Base-by-base conservation (phyloP, 441 rosid species). In the Isatis lusitanica region DNA sequence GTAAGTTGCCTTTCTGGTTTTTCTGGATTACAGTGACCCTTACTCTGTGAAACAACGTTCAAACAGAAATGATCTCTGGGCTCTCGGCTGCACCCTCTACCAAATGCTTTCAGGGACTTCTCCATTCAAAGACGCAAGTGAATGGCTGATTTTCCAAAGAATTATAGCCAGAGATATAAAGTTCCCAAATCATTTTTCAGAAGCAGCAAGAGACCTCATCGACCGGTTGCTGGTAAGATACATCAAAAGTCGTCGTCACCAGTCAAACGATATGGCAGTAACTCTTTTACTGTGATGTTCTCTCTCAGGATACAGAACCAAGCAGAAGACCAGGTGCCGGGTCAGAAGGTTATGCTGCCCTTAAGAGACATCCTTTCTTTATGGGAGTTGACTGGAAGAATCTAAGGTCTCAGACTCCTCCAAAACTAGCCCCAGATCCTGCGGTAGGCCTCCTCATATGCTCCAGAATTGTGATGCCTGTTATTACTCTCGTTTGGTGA, bases 101-200 rank as follows among this genome's bases (percentile, higher is more conserved):
- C 99, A 96, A 92, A 93, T 96, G 99, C 98, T 96, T 88, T 96
- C 98, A 58, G 99, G 99, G 82, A 87, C 94, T 77, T 93, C 97
- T 77, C 99, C 99, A 75, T 96, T 96, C 81, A 93, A 89, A 80
- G 99, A 93, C 85, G 88, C 98, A 18, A 96, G 99, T 76, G 99
- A 96, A 87, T 96, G 99, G 99, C 90, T 93, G 66, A 93, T 93
- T 75, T 96, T 93, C 79, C 99, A 93, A 85, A 87, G 93, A 81
- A 96, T 96, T 70, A 89, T 96, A 51, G 99, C 98, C 18, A 84
- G 97, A 76, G 99, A 96, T 68, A 77, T 96, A 78, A 82, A 90
- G 76, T 91, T 96, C 81, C 98, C 98, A 13, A 82, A 85, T 82
- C 87, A 88, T 78, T 96, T 96, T 79, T 93, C 98, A 57, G 90